Percentiles rank a stretch among this genome's conserved stretches.
These are phyloP conservation scores for Geoglossum cookeanum DNA, from an alignment of 2,329 filamentous ascomycete genomes.

Conservation along the genomic window DNA sequence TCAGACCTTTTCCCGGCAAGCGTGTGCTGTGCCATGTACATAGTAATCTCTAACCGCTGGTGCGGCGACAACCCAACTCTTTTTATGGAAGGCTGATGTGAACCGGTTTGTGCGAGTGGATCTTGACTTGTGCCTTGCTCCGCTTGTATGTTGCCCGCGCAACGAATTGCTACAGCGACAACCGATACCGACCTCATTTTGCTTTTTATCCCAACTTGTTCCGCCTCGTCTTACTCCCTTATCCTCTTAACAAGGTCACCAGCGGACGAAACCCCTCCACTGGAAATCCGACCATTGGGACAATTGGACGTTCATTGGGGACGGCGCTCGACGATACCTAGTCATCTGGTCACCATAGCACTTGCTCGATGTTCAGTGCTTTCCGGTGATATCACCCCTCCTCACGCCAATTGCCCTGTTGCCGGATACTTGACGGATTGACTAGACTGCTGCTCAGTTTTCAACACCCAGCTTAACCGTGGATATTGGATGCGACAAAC, in stretches of 20 bases:
- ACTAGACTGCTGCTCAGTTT: not conserved
- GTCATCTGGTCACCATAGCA: not conserved
- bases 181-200: not conserved
- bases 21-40: not conserved
- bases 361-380: not conserved
- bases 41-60: not conserved
- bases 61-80: not conserved
- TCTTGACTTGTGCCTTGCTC: not conserved
- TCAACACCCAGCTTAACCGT: not conserved
- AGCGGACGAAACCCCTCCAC: not conserved
- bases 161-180: constrained; percentile 1
- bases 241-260: not conserved
- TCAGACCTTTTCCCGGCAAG: not conserved
- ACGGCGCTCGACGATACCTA: not conserved
- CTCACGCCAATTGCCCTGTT: not conserved
- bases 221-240: constrained; percentile 1
- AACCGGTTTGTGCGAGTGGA: not conserved
- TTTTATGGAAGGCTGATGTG: not conserved
- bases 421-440: not conserved
- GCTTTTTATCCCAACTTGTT: not conserved
- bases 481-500: not conserved
- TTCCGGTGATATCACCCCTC: not conserved
- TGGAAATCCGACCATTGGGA: not conserved
- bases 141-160: constrained; percentile 1
- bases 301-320: not conserved